phyloP scores from a whole-genome alignment of 2,329 filamentous ascomycete genomes.

The Macroventuria anomochaeta region DNA sequence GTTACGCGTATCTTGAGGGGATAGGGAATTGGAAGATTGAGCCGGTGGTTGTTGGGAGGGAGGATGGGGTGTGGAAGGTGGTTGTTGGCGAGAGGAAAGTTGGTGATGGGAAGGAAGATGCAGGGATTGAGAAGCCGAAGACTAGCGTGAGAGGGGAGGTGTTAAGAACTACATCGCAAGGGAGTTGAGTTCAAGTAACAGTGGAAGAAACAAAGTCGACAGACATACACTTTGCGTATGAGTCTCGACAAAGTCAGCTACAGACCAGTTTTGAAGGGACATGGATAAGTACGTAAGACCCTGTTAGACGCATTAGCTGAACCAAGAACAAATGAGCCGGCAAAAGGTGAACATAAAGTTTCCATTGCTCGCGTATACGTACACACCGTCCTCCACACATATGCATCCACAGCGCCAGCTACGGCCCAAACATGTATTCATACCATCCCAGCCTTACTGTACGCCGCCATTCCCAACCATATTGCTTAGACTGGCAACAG shows the following conservation, averaged over 20 bases:
- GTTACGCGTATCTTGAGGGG: slow-evolving; percentile 5
- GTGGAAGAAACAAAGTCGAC: background rate
- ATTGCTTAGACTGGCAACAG: slow-evolving; percentile 20
- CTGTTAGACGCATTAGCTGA: too few species aligned
- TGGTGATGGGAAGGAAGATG: background rate
- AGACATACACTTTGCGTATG: too few species aligned
- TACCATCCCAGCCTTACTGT: slow-evolving; percentile 10
- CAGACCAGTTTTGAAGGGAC: too few species aligned
- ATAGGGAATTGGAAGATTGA: background rate
- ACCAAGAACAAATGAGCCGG: too few species aligned
- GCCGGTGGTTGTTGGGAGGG: slow-evolving; percentile 6
- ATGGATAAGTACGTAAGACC: too few species aligned
- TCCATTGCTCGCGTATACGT: slow-evolving; percentile 19
- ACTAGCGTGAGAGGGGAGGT: background rate
- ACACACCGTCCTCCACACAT: background rate
- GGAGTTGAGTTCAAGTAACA: background rate
- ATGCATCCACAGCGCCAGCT: slow-evolving; percentile 14
- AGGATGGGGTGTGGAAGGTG: slow-evolving; percentile 1
- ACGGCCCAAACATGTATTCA: slow-evolving; percentile 4
- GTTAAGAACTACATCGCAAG: background rate
- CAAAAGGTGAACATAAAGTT: background rate
- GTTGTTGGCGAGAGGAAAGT: background rate
- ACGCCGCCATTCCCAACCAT: slow-evolving; percentile 10
- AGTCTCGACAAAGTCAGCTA: too few species aligned
- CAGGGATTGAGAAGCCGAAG: too few species aligned